Evolutionary conservation across 83 land plant species (phyloP), one percentile per base, ranked within the genome.

Genomic region (Isoetes engelmannii): DNA sequence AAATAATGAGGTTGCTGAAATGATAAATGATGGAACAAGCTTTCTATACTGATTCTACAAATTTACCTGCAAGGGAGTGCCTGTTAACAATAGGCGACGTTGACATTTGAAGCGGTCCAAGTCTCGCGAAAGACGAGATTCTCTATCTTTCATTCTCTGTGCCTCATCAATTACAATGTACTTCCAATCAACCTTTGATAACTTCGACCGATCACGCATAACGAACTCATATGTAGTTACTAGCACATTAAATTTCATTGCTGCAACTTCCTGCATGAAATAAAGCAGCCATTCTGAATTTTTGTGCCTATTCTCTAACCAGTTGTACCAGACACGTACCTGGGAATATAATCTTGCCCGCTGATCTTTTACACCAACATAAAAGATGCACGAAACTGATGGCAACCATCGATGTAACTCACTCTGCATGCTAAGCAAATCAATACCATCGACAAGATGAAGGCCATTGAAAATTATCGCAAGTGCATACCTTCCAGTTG

Each of bases 151-250:
- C 99, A 96, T 96, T 8, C 99, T 76, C 71, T 96, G 99, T 19
- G 99, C 99, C 76, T 96, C 99, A 84, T 96, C 99, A 76, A 96
- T 96, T 50, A 96, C 87, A 19, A 96, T 87, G 76, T 96, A 96
- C 69, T 92, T 96, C 99, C 99, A 96, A 65, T 92, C 97, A 72
- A 96, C 75, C 71, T 86, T 96, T 63, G 99, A 85, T 15, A 96
- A 83, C 72, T 92, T 96, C 41, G 95, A 70, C 6, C 99, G 86
- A 65, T 96, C 99, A 69, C 84, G 87, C 99, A 96, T 96, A 37
- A 96, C 76, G 60, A 96, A 96, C 84, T 96, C 99, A 83, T 96
- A 96, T 3, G 99, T 96, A 55, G 99, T 96, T 63, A 96, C 99
- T 64, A 96, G 83, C 44, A 92, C 92, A 77, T 96, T 96, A 57